These are phyloP conservation scores for Phytophthora cactorum DNA, from an alignment of 352 stramenopile genomes.

Conservation along the genomic window DNA sequence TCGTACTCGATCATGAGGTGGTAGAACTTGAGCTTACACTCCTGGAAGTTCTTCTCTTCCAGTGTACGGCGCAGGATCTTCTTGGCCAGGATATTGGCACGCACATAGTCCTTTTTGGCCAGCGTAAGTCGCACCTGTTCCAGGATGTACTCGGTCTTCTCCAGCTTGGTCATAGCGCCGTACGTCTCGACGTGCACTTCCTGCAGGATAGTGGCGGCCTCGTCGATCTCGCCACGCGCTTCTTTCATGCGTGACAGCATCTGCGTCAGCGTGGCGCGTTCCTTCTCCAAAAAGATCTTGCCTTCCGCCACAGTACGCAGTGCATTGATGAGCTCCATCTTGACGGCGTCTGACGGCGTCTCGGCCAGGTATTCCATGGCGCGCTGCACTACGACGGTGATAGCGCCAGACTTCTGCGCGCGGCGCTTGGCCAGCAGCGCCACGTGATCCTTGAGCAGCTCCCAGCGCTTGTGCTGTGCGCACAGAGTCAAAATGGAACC, in stretches of 20 bases:
- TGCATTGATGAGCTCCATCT: constrained; percentile 94
- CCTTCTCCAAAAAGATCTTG: constrained; percentile 98
- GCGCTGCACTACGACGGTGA: constrained; percentile 86
- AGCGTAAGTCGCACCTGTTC: constrained; percentile 98
- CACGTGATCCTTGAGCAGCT: constrained; percentile 89
- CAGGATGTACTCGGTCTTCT: constrained; percentile 99
- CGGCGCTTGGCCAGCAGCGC: constrained; percentile 88
- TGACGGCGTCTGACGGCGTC: constrained; percentile 83
- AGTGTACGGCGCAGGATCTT: constrained; percentile 97
- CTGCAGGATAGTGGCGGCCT: constrained; percentile 95
- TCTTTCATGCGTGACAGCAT: constrained; percentile 94
- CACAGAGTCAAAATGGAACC: constrained; percentile 80
- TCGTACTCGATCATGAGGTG: constrained; percentile 97
- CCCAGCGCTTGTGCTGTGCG: constrained; percentile 87
- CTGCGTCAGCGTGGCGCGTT: constrained; percentile 94
- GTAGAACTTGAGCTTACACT: constrained; percentile 98
- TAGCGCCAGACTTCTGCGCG: constrained; percentile 87
- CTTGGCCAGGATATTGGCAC: constrained; percentile 95
- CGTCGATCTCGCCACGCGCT: constrained; percentile 90
- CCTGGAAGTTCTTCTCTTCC: constrained; percentile 94
- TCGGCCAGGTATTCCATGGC: constrained; percentile 84
- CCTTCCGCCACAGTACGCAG: constrained; percentile 95
- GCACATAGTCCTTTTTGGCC: constrained; percentile 97
- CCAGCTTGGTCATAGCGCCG: constrained; percentile 97
- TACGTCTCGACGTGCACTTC: constrained; percentile 99